These are phyloP conservation scores for Trichoderma semiorbis DNA, from an alignment of 2,329 filamentous ascomycete species.

Conservation along the genomic window DNA sequence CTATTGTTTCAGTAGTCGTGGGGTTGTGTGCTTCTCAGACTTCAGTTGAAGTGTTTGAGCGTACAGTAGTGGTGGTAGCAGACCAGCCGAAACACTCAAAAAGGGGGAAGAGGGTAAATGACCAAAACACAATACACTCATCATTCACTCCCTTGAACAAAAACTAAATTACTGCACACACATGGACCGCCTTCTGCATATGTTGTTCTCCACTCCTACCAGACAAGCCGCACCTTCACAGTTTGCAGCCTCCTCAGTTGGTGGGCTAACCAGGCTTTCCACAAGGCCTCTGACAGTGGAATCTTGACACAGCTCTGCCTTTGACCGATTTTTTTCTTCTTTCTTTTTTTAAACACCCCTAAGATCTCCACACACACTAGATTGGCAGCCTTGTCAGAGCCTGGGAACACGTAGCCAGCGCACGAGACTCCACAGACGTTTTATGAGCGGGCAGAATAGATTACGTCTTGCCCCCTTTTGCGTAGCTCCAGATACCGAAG, in stretches of 20 bases:
- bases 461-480: not conserved
- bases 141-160: not conserved
- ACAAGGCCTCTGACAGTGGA: not conserved
- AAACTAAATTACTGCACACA: not conserved
- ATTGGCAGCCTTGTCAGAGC: not conserved
- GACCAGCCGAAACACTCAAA: not conserved
- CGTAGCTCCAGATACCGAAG: not conserved
- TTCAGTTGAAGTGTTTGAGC: not conserved
- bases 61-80: not conserved
- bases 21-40: not conserved
- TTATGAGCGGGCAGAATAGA: not conserved
- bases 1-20: not conserved
- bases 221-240: not conserved
- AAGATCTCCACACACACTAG: not conserved
- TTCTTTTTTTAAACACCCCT: too few relatives aligned
- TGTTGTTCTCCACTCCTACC: not conserved
- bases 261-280: not conserved
- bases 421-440: not conserved
- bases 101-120: not conserved
- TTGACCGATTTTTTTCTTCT: too few relatives aligned
- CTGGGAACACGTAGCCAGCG: not conserved
- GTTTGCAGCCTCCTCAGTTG: not conserved
- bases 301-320: not conserved
- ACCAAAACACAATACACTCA: not conserved
- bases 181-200: not conserved